Conservation (phyloP, 1,284 basidiomycete genomes). For the Amanita bisporigera region DNA sequence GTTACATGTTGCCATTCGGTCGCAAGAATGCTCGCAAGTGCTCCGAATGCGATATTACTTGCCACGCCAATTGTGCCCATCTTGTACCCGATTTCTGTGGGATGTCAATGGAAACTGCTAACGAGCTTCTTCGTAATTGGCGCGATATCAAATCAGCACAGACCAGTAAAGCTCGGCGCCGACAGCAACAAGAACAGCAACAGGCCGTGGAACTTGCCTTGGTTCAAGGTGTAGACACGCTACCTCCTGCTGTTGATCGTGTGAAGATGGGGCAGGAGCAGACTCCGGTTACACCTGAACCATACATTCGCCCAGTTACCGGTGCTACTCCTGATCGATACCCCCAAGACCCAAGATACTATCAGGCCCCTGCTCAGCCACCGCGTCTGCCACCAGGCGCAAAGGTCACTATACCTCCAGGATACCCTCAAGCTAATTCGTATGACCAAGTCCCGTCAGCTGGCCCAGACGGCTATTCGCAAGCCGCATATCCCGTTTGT, state of each 20-base stretch:
- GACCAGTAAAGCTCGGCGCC: slow-evolving; percentile 51
- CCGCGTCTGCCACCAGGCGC: slow-evolving; percentile 55
- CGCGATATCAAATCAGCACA: slow-evolving; percentile 78
- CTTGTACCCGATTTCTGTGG: slow-evolving; percentile 99
- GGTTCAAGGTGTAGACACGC: slow-evolving; percentile 32
- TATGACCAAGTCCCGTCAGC: slow-evolving; percentile 39
- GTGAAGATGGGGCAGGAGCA: slow-evolving; percentile 46
- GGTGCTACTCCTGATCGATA: slow-evolving; percentile 45
- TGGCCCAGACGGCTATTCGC: slow-evolving; percentile 40
- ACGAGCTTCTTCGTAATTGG: slow-evolving; percentile 90
- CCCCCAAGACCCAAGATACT: slow-evolving; percentile 47
- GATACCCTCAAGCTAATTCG: slow-evolving; percentile 45
- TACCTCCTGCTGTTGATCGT: slow-evolving; percentile 54
- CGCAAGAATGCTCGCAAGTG: slow-evolving; percentile 97
- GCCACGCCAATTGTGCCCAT: slow-evolving; percentile 98
- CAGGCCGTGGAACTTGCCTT: slow-evolving; percentile 13
- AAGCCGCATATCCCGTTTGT: slow-evolving; percentile 33
- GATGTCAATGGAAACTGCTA: slow-evolving; percentile 99
- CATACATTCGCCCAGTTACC: slow-evolving; percentile 21
- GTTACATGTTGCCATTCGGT: slow-evolving; percentile 96
- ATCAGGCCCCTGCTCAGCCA: slow-evolving; percentile 35
- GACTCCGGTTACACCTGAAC: slow-evolving; percentile 12
- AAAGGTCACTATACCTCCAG: slow-evolving; percentile 50
- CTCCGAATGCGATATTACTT: slow-evolving; percentile 95
- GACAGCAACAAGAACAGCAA: slow-evolving; percentile 43